phyloP scores from a whole-genome alignment of 176 grass and related monocot genomes.

The Otatea glauca region DNA sequence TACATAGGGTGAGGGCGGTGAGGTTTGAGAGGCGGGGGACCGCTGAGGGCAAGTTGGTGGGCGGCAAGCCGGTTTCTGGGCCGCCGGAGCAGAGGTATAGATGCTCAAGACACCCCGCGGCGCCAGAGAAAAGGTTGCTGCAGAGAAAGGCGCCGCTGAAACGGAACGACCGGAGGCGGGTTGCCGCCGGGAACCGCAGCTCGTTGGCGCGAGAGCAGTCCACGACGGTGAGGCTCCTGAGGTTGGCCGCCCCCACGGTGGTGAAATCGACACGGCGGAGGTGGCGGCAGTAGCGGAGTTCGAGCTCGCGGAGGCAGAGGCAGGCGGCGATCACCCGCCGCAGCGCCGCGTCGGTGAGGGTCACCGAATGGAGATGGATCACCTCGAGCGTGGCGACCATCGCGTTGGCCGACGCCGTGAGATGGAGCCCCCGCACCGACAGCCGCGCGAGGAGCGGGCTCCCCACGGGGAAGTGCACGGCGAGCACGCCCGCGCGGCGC shows the following conservation, averaged over 20 bases:
- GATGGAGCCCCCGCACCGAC: constrained; percentile 62
- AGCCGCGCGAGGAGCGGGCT: constrained; percentile 62
- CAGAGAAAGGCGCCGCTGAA: constrained; percentile 67
- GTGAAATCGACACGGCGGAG: constrained; percentile 70
- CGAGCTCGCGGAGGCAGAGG: constrained; percentile 66
- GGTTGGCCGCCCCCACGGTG: constrained; percentile 42
- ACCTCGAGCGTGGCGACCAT: constrained; percentile 70
- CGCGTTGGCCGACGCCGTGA: constrained; percentile 53
- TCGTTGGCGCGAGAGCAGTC: constrained; percentile 72
- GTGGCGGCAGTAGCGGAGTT: constrained; percentile 63
- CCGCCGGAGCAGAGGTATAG: constrained; percentile 69
- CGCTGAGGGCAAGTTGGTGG: constrained; percentile 51
- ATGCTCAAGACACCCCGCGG: constrained; percentile 42
- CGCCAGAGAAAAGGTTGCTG: constrained; percentile 47
- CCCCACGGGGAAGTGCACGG: constrained; percentile 65
- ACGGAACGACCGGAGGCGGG: constrained; percentile 62
- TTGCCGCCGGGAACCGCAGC: constrained; percentile 47
- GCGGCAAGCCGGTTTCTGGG: constrained; percentile 49
- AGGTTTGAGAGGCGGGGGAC: constrained; percentile 59
- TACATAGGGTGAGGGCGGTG: constrained; percentile 75
- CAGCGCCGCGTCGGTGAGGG: constrained; percentile 68
- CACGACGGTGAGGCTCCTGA: constrained; percentile 74
- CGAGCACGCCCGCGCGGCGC: constrained; percentile 25
- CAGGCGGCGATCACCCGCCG: constrained; percentile 61
- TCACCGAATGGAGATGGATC: constrained; percentile 58